A percentile compares a stretch with the other conserved stretches of the same genome.
phyloP scores from a whole-genome alignment of 495 filamentous ascomycete genomes.

The Penicillium waksmanii region DNA sequence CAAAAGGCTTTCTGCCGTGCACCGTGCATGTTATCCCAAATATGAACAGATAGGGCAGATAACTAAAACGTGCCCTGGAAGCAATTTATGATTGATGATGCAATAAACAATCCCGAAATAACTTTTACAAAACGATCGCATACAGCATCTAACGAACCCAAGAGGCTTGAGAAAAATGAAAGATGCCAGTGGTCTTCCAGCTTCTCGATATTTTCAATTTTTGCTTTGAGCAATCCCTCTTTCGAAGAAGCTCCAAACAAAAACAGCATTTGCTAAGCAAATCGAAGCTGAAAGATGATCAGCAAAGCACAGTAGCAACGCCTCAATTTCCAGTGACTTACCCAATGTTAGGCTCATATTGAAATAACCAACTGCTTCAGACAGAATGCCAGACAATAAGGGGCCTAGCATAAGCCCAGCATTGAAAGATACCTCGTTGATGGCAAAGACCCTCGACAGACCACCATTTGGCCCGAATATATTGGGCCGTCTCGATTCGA shows the following conservation, averaged over 20 bases:
- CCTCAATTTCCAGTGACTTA: constrained; percentile 4
- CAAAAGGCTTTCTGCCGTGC: no score
- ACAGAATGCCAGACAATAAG: constrained; percentile 27
- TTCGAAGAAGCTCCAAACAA: constrained; percentile 1
- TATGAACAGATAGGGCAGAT: no score
- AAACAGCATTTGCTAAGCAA: not conserved
- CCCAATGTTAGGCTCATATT: constrained; percentile 23
- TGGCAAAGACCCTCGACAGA: constrained; percentile 18
- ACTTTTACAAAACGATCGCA: no score
- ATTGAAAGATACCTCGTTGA: constrained; percentile 30
- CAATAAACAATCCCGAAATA: no score
- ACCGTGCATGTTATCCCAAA: no score
- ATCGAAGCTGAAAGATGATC: not conserved
- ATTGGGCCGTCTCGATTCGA: not conserved
- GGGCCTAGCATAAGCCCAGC: constrained; percentile 34
- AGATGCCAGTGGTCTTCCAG: no score
- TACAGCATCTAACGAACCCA: no score
- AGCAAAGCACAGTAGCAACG: not conserved
- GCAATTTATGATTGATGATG: no score
- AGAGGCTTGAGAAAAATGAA: no score
- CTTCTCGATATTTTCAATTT: no score
- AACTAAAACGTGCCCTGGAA: no score
- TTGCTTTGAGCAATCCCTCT: not conserved
- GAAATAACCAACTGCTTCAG: constrained; percentile 31
- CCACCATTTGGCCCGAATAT: constrained; percentile 1